Percentiles rank a stretch among this genome's conserved stretches.
Evolutionary conservation across 1,284 basidiomycete species (phyloP).

Genomic region (Leucoagaricus sp.): DNA sequence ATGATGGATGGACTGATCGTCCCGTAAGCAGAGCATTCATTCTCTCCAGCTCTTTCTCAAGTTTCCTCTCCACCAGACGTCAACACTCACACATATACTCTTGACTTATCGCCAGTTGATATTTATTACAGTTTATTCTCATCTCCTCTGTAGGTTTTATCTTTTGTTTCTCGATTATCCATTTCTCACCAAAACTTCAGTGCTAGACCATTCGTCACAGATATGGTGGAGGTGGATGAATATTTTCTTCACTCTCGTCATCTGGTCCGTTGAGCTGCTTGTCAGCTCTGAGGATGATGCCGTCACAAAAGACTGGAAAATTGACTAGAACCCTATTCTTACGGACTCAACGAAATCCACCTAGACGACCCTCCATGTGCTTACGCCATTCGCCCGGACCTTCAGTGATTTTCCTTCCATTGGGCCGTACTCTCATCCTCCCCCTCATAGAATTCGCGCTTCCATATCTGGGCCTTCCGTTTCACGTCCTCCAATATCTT

Average conservation of each 20-base stretch:
- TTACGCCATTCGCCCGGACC: neutral
- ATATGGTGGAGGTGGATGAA: constrained; percentile 91
- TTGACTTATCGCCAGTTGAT: constrained; percentile 80
- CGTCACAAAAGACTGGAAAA: constrained; percentile 74
- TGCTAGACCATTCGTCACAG: constrained; percentile 81
- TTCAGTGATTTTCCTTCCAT: constrained; percentile 69
- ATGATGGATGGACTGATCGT: constrained; percentile 69
- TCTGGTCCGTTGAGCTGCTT: constrained; percentile 80
- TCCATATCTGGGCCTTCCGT: constrained; percentile 84
- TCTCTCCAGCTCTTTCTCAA: neutral
- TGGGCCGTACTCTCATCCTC: constrained; percentile 59
- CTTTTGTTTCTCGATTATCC: neutral
- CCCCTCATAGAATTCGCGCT: constrained; percentile 82
- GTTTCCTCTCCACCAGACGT: constrained; percentile 58
- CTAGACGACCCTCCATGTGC: neutral
- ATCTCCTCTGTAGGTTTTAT: constrained; percentile 65
- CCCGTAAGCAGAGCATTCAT: constrained; percentile 50
- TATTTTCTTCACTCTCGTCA: constrained; percentile 78
- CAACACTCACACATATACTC: constrained; percentile 69
- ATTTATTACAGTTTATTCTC: constrained; percentile 84
- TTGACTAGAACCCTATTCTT: constrained; percentile 50
- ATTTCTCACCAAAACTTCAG: constrained; percentile 35
- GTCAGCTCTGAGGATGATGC: constrained; percentile 78
- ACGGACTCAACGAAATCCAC: neutral
- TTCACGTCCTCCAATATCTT: constrained; percentile 85